Base-by-base conservation (phyloP, 495 filamentous ascomycete species). In the Penicillium coprophilum region DNA sequence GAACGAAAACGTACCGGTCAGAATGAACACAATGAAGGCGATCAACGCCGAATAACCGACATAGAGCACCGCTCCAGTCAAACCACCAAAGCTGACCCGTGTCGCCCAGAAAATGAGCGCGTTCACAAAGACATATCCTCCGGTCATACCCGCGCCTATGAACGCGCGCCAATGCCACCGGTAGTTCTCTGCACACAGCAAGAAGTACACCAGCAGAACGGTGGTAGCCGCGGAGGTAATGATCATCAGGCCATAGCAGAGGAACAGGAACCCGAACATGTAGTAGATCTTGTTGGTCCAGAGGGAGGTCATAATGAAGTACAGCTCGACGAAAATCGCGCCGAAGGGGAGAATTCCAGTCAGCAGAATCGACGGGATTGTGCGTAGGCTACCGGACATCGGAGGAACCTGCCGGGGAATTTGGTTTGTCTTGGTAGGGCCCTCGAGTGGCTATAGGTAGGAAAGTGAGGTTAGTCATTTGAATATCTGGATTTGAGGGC, bases 211-310 rank as follows among this genome's bases (percentile, higher is more conserved):
- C 74, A 96, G 83, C 5, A 98, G 77, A 19, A 97, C 83, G 3
- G 94, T 96, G 32, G 94, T 92, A 3, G 91, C 88, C 2, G 94
- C 93, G 51, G 87, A 90, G 5, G 94, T 97, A 67, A 96, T 88
- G 66, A 97, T 91, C 91, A 97, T 97, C 60, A 98, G 83, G 15
- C 89, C 93, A 72, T 95, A 98, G 81, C 91, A 96, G 50, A 98
- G 76, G 79, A 98, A 98, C 38, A 98, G 80, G 80, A 98, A 98
- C 28, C 94, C 94, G 62, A 98, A 98, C 94, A 98, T 98, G 79
- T 98, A 98, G 79, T 98, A 98, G 54, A 98, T 90, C 77, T 93
- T 93, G 78, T 85, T 89, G 71, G 91, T 92, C 94, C 94, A 98
- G 66, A 98, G 90, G 10, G 87, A 92, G 73, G 85, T 92, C 89